phyloP scores from a whole-genome alignment of 306 rosid species.

The Rosa multiflora region DNA sequence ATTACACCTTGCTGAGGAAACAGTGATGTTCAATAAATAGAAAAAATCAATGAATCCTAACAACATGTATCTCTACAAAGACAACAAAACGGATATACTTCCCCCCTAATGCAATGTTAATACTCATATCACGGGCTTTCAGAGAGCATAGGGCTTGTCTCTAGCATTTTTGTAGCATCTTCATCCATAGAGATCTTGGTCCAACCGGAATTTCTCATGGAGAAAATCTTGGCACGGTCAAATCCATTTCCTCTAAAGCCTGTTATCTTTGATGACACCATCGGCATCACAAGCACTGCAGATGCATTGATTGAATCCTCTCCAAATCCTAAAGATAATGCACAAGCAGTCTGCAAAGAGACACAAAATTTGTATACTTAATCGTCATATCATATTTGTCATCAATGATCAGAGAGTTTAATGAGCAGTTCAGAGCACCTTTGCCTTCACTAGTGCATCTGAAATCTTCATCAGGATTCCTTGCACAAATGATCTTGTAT shows the following conservation, averaged over 20 bases:
- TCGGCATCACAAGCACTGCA: slow-evolving; percentile 93
- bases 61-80: slow-evolving; percentile 4
- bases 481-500: slow-evolving; percentile 50
- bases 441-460: slow-evolving; percentile 65
- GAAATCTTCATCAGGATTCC: slow-evolving; percentile 53
- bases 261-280: slow-evolving; percentile 91
- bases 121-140: slow-evolving; percentile 45
- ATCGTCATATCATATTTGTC: neutral
- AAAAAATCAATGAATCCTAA: slow-evolving; percentile 18
- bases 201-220: slow-evolving; percentile 70
- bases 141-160: slow-evolving; percentile 28
- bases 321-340: slow-evolving; percentile 76
- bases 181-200: slow-evolving; percentile 57
- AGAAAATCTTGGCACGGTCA: slow-evolving; percentile 60
- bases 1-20: slow-evolving; percentile 4
- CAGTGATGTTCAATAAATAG: slow-evolving; percentile 7
- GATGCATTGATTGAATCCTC: slow-evolving; percentile 91
- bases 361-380: slow-evolving; percentile 20
- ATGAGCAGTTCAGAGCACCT: slow-evolving; percentile 48
- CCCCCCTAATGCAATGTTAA: slow-evolving; percentile 13
- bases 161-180: slow-evolving; percentile 50
- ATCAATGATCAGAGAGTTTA: neutral
- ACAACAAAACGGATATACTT: neutral
- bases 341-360: slow-evolving; percentile 63
- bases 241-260: slow-evolving; percentile 86